These are phyloP conservation scores for Ustilaginoidea virens DNA, from an alignment of 2,329 filamentous ascomycete genomes.

Conservation along the genomic window DNA sequence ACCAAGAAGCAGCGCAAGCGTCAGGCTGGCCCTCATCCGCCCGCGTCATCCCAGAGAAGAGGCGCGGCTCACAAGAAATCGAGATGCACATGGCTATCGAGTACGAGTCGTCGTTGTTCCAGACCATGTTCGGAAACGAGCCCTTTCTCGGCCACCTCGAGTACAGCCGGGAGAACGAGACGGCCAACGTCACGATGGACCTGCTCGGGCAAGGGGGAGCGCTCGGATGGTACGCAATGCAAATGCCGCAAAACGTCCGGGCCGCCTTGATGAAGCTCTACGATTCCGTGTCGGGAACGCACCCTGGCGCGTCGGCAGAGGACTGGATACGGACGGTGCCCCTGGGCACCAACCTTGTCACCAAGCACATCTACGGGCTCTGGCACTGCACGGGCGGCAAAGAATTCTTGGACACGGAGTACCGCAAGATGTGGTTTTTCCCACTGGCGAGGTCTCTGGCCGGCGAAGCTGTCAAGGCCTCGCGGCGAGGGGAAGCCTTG, in stretches of 20 bases:
- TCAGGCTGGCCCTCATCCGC: no score
- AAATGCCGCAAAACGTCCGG: slow-evolving; percentile 17
- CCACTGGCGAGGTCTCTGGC: slow-evolving; percentile 17
- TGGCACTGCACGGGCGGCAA: slow-evolving; percentile 25
- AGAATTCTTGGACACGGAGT: slow-evolving; percentile 15
- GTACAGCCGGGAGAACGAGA: slow-evolving; percentile 14
- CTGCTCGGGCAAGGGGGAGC: slow-evolving; percentile 10
- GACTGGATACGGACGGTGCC: slow-evolving; percentile 17
- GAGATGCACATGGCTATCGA: slow-evolving; percentile 23
- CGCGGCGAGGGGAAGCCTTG: slow-evolving; percentile 10
- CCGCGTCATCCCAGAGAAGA: slow-evolving; percentile 9
- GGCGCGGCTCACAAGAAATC: slow-evolving; percentile 8
- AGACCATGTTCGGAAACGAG: slow-evolving; percentile 21
- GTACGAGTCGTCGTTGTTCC: slow-evolving; percentile 24
- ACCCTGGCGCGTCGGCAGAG: slow-evolving; percentile 11
- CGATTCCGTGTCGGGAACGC: slow-evolving; percentile 13
- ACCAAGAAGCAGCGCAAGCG: no score
- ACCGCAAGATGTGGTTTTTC: slow-evolving; percentile 22
- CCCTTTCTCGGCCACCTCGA: slow-evolving; percentile 17
- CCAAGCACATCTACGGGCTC: slow-evolving; percentile 19
- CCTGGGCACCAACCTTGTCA: slow-evolving; percentile 22
- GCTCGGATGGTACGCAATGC: slow-evolving; percentile 15
- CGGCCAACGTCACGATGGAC: slow-evolving; percentile 10
- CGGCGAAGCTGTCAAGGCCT: slow-evolving; percentile 12
- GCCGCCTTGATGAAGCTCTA: slow-evolving; percentile 15